phyloP scores from a whole-genome alignment of 1,139 yeast species.

The Kurtzmaniella quercitrusa region DNA sequence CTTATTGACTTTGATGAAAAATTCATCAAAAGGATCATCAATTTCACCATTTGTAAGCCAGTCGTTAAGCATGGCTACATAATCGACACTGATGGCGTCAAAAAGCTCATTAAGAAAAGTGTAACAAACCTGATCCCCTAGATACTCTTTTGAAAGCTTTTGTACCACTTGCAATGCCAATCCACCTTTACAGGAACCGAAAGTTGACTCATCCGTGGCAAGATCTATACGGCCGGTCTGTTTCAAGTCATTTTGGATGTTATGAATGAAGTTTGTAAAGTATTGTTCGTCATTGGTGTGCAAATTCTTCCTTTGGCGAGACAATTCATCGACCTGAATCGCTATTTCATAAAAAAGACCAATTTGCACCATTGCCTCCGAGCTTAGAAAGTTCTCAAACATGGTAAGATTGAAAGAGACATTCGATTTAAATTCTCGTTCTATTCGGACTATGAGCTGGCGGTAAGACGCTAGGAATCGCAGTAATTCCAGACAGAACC shows the following conservation, averaged over 20 bases:
- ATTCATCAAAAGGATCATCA: conserved; percentile 80
- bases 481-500: conserved; percentile 60
- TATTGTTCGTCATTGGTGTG: conserved; percentile 21
- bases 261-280: conserved; percentile 34
- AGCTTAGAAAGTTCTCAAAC: conserved; percentile 28
- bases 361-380: conserved; percentile 32
- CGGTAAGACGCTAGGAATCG: conserved; percentile 47
- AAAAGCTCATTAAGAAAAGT: conserved; percentile 51
- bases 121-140: conserved; percentile 64
- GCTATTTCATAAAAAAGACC: conserved; percentile 58
- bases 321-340: conserved; percentile 41
- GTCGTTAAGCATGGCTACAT: conserved; percentile 61
- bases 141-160: conserved; percentile 44
- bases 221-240: conserved; percentile 44
- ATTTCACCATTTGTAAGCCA: conserved; percentile 80
- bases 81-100: conserved; percentile 58
- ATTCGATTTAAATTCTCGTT: conserved; percentile 47
- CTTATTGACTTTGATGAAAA: conserved; percentile 54
- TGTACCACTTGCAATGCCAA: conserved; percentile 61
- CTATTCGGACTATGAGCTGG: conserved; percentile 47
- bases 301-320: conserved; percentile 16
- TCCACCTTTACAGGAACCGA: conserved; percentile 66
- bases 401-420: conserved; percentile 30
- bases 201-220: conserved; percentile 49
- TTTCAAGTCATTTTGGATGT: conserved; percentile 38